phyloP scores from a whole-genome alignment of 306 rosid species.

The Quillaja saponaria region DNA sequence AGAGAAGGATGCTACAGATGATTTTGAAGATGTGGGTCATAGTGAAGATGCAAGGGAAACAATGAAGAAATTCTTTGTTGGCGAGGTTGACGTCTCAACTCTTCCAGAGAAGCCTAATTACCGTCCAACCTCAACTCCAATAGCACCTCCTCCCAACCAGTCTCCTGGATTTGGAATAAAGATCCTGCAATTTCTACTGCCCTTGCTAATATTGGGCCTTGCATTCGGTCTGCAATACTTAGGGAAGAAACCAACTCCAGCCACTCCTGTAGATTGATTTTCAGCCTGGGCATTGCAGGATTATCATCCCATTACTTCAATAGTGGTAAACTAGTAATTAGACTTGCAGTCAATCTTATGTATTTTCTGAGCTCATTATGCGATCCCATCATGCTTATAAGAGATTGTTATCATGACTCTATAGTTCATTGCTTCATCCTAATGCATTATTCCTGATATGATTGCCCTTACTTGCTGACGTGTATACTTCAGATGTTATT shows the following conservation, averaged over 20 bases:
- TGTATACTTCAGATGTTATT: conserved; percentile 11
- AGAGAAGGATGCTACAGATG: conserved; percentile 87
- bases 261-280: conserved; percentile 20
- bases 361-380: conserved; percentile 4
- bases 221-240: conserved; percentile 66
- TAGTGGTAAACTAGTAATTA: neutral
- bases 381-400: conserved; percentile 10
- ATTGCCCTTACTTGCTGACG: neutral
- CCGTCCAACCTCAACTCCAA: conserved; percentile 27
- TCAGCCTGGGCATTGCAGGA: conserved; percentile 17
- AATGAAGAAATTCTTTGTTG: conserved; percentile 62
- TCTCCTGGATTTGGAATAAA: conserved; percentile 48
- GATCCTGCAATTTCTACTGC: conserved; percentile 56
- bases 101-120: conserved; percentile 42
- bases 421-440: neutral
- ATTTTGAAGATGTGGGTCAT: conserved; percentile 84
- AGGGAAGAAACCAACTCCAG: conserved; percentile 33
- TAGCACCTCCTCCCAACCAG: conserved; percentile 26
- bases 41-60: conserved; percentile 61
- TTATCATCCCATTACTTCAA: conserved; percentile 5
- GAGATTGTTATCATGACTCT: neutral
- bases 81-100: conserved; percentile 54
- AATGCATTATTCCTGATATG: conserved; percentile 17
- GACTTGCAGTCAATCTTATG: conserved; percentile 5
- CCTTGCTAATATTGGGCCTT: conserved; percentile 58